Conservation (phyloP, 495 filamentous ascomycete genomes). For the Xylaria sp. region DNA sequence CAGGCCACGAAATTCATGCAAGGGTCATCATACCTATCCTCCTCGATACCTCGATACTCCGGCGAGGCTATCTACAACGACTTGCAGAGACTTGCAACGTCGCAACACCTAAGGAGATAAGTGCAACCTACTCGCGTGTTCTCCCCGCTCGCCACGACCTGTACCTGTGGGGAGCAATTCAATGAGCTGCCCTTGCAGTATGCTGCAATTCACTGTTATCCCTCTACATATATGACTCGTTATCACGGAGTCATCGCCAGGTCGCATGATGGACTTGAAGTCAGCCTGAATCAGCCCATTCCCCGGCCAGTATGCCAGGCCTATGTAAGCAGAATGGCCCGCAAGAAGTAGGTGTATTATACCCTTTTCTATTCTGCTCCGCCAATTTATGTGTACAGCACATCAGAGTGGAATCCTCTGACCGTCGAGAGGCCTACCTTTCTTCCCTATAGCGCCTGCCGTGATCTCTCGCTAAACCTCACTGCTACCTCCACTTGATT, state of each 20-base stretch:
- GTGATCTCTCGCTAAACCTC: too few relatives aligned
- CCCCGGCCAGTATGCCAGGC: neutral
- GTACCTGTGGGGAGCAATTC: neutral
- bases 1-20: neutral
- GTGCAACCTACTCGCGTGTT: neutral
- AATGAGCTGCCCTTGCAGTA: neutral
- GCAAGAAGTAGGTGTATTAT: too few relatives aligned
- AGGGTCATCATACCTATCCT: neutral
- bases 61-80: neutral
- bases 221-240: neutral
- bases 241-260: neutral
- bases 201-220: neutral
- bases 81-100: neutral
- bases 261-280: constrained; percentile 5
- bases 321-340: neutral
- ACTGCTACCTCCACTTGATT: too few relatives aligned
- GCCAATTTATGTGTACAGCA: neutral
- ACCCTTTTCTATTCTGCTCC: neutral
- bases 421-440: too few relatives aligned
- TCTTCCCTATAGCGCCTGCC: too few relatives aligned
- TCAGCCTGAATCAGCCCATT: neutral
- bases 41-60: neutral
- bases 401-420: too few relatives aligned
- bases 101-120: neutral
- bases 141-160: neutral